Conservation (phyloP, 345 rosid species). For the Arabidopsis suecica region DNA sequence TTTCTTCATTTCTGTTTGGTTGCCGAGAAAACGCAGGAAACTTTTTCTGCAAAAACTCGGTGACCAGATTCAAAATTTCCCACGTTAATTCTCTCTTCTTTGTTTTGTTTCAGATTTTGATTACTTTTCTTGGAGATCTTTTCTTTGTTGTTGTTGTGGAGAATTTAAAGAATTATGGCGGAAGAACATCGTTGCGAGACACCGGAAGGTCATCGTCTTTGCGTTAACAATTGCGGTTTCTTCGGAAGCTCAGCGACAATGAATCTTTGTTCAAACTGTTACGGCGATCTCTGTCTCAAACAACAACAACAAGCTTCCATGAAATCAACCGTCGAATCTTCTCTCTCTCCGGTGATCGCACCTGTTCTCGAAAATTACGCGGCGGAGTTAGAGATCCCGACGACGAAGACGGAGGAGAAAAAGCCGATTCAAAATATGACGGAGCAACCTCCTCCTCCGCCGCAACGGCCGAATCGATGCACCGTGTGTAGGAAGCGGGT, state of each 20-base stretch:
- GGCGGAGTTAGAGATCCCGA: conserved; percentile 1
- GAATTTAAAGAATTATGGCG: conserved; percentile 41
- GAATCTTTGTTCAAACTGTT: conserved; percentile 66
- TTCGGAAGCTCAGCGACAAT: conserved; percentile 58
- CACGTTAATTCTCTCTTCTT: conserved; percentile 7
- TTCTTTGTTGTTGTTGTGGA: no score
- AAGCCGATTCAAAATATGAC: not conserved
- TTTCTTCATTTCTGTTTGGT: conserved; percentile 30
- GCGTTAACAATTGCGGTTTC: conserved; percentile 62
- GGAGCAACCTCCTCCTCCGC: not conserved
- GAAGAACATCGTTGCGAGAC: conserved; percentile 62
- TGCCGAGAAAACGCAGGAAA: conserved; percentile 41
- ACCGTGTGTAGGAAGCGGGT: conserved; percentile 56
- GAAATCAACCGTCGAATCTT: conserved; percentile 49
- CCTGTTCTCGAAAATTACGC: conserved; percentile 27
- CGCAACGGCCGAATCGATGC: conserved; percentile 54
- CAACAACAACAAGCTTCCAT: conserved; percentile 54
- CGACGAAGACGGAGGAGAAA: conserved; percentile 12
- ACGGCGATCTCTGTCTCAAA: conserved; percentile 50
- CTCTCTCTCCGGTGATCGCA: conserved; percentile 41
- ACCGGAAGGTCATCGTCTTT: conserved; percentile 59
- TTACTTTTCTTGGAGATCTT: conserved; percentile 4
- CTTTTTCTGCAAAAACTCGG: conserved; percentile 23
- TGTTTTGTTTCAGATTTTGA: conserved; percentile 12
- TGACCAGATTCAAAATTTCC: conserved; percentile 2